phyloP scores from a whole-genome alignment of 176 grass and related monocot species.

The Oryza meridionalis region DNA sequence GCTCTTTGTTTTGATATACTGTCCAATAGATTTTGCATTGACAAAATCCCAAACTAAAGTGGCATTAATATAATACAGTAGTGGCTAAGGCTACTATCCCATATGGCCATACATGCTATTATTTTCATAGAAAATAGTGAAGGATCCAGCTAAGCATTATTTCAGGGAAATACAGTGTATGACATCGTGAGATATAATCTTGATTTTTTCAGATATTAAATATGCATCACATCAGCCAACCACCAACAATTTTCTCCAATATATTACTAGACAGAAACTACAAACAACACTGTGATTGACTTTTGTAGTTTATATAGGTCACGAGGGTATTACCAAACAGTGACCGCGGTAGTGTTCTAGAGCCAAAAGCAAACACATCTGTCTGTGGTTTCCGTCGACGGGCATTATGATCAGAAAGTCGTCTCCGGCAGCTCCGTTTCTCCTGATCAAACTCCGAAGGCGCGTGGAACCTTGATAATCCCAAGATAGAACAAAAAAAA shows the following conservation, averaged over 20 bases:
- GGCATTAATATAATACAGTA: not conserved
- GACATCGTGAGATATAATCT: not conserved
- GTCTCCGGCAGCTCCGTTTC: conserved; percentile 66
- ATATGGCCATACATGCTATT: not conserved
- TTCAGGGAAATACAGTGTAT: not conserved
- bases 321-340: conserved; percentile 48
- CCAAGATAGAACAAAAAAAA: not conserved
- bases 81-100: not conserved
- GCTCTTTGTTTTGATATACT: not conserved
- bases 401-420: conserved; percentile 73
- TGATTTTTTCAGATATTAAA: not conserved
- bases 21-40: not conserved
- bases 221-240: not conserved
- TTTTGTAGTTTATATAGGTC: not conserved
- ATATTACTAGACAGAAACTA: not conserved
- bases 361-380: conserved; percentile 55
- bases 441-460: conserved; percentile 75
- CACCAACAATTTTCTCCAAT: not conserved
- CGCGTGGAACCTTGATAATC: conserved; percentile 58
- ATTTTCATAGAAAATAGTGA: not conserved
- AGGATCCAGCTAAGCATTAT: not conserved
- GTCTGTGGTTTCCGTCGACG: conserved; percentile 66
- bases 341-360: conserved; percentile 31
- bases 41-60: not conserved
- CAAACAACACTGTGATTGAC: not conserved